Conservation (phyloP, 495 filamentous ascomycete genomes). For the Neurospora tetraspora region DNA sequence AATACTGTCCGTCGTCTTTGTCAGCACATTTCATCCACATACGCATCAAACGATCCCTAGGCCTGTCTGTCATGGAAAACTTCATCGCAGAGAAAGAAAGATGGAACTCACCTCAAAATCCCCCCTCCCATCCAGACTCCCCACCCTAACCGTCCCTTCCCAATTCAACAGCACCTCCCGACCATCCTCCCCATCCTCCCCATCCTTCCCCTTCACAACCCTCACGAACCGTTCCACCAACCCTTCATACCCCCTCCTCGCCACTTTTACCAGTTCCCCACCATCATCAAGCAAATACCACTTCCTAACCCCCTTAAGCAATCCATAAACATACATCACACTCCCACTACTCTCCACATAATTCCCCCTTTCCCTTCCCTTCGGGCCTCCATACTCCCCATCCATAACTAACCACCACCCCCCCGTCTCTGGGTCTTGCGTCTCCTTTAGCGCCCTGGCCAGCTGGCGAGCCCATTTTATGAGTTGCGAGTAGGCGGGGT, state of each 20-base stretch:
- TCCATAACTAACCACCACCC: slow-evolving; percentile 56
- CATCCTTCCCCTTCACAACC: slow-evolving; percentile 18
- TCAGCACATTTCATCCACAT: not conserved
- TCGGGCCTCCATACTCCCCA: slow-evolving; percentile 21
- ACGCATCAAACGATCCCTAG: not conserved
- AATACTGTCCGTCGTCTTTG: slow-evolving; percentile 1
- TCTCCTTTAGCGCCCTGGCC: slow-evolving; percentile 24
- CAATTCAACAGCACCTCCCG: slow-evolving; percentile 32
- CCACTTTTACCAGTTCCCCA: slow-evolving; percentile 26
- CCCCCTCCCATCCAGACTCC: slow-evolving; percentile 42
- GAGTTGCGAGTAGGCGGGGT: not conserved
- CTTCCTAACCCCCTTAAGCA: slow-evolving; percentile 40
- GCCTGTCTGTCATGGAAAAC: not conserved
- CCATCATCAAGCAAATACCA: slow-evolving; percentile 5
- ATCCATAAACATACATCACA: slow-evolving; percentile 50
- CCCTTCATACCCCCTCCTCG: slow-evolving; percentile 18
- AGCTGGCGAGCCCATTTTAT: too few relatives aligned
- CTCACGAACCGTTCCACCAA: slow-evolving; percentile 28
- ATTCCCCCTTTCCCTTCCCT: slow-evolving; percentile 32
- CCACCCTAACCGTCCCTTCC: slow-evolving; percentile 46
- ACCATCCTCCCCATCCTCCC: not conserved
- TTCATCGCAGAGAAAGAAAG: not conserved
- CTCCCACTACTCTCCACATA: slow-evolving; percentile 52
- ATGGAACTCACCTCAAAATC: slow-evolving; percentile 33
- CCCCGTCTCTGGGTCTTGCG: slow-evolving; percentile 35